Evolutionary conservation across 73 alveolate genomes (phyloP).

Genomic region (Paramecium sonneborni): DNA sequence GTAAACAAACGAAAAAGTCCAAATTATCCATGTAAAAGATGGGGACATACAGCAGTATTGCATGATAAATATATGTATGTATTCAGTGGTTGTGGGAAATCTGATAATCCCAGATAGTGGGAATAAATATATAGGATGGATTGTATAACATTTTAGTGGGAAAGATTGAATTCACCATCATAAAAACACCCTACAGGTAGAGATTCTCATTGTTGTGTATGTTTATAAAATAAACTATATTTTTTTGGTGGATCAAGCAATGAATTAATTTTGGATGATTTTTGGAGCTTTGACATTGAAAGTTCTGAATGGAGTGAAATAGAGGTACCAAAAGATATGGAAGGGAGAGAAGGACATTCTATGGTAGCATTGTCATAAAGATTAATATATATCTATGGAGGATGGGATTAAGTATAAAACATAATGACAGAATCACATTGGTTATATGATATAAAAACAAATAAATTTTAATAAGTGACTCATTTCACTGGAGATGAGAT

Average conservation of each 20-base stretch:
- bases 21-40: slow-evolving; percentile 59
- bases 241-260: slow-evolving; percentile 61
- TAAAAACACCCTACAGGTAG: slow-evolving; percentile 44
- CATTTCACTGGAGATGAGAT: slow-evolving; percentile 21
- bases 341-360: slow-evolving; percentile 66
- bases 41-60: slow-evolving; percentile 69
- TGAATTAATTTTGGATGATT: slow-evolving; percentile 49
- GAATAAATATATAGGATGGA: slow-evolving; percentile 59
- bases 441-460: slow-evolving; percentile 28
- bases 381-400: slow-evolving; percentile 50
- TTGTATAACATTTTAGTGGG: slow-evolving; percentile 62
- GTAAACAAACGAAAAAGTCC: slow-evolving; percentile 56
- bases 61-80: slow-evolving; percentile 65
- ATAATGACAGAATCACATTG: slow-evolving; percentile 41
- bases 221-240: slow-evolving; percentile 40
- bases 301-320: slow-evolving; percentile 54
- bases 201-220: slow-evolving; percentile 61
- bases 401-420: slow-evolving; percentile 58
- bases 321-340: background rate
- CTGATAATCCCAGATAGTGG: slow-evolving; percentile 42
- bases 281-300: slow-evolving; percentile 65
- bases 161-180: slow-evolving; percentile 48
- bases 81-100: slow-evolving; percentile 65
- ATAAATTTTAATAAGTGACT: background rate
- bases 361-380: slow-evolving; percentile 43